Base-by-base conservation (phyloP, 2,329 filamentous ascomycete species). In the Metarhizium robertsii region DNA sequence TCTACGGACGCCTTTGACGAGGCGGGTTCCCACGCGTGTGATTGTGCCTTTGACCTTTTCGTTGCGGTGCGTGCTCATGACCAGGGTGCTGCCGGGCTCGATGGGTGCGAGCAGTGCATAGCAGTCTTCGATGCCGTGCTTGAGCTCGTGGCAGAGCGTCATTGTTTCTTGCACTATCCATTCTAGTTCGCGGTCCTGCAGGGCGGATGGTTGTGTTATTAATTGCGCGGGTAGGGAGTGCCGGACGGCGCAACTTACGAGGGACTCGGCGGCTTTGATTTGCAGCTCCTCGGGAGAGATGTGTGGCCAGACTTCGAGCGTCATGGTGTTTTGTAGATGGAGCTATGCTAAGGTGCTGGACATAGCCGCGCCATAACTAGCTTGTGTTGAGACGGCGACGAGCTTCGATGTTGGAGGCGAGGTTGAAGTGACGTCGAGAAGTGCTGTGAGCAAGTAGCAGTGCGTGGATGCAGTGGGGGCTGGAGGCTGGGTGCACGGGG, bases 21-120 rank as follows among this genome's bases (percentile, higher is more conserved):
- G 87, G 53, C 87, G 84, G n/a, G 90, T 90, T 43, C 94, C 94
- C 40, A 95, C 84, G 54, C 94, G 84, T 1, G 92, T 97, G 58
- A 97, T 83, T 64, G 90, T 89, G 18, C 94, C 94, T 71, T 99
- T 99, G 59, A 97, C 85, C 61, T 82, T 84, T 74, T 99, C 94
- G 55, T 90, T 92, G 55, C 92, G 83, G 55, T 87, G 81, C 14
- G 92, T 95, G 59, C 88, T 94, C 61, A 99, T 80, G 34, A 94
- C 92, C 32, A 99, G 82, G 1, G 92, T 99, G 63, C 86, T 92
- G 8, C 91, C 91, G 1, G 87, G 85, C 66, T 95, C 90, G 60
- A 86, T 80, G 1, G 92, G 91, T 7, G 90, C 87, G 34, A 99
- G 83, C 29, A 97, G 80, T 18, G 87, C 84, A 62, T 91, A 90